Evolutionary conservation across 1,284 basidiomycete species (phyloP), one percentile per base, ranked within the genome.

Genomic region (Sporisorium exsertum): DNA sequence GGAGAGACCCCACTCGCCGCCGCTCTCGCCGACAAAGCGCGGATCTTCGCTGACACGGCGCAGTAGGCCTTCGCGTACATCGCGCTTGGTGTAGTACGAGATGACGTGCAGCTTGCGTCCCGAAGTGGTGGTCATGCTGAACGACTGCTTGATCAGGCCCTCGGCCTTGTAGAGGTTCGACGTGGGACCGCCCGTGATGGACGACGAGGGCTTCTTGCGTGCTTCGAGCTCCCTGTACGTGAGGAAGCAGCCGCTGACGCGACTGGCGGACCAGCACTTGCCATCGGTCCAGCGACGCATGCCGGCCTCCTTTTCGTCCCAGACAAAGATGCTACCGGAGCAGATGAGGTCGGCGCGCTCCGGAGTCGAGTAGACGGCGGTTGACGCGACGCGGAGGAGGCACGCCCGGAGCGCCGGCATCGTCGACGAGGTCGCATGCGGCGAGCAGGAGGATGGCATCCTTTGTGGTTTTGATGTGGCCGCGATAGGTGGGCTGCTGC

Each of bases 251-350:
- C 87, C 87, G 45, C 87, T 87, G 8, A 88, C 87, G 32, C 87
- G 81, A 22, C 87, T 87, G 15, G 87, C 87, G 45, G 87, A 87
- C 87, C 87, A 88, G 52, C 87, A 83, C 43, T 86, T 81, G 7
- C 87, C 87, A 73, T 88, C 87, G 7, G 87, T 88, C 87, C 87
- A 88, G 12, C 87, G 71, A n/a, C 87, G 80, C 87, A 88, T 88
- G 63, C 83, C 81, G 16, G 84, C 83, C 63, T 84, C 81, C 56
- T 83, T 79, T 55, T 85, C 84, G 52, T 84, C 82, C 81, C 82
- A 85, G 12, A 81, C 83, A 72, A 85, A 85, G 57, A 84, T 74
- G 51, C 77, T 79, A 18, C 84, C 84, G 5, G 77, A 77, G 51
- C 71, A 74, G 50, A 85, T 80, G 47, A 84, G 47, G 15, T 69